phyloP scores from a whole-genome alignment of 495 filamentous ascomycete species.

The Neurospora sp. region DNA sequence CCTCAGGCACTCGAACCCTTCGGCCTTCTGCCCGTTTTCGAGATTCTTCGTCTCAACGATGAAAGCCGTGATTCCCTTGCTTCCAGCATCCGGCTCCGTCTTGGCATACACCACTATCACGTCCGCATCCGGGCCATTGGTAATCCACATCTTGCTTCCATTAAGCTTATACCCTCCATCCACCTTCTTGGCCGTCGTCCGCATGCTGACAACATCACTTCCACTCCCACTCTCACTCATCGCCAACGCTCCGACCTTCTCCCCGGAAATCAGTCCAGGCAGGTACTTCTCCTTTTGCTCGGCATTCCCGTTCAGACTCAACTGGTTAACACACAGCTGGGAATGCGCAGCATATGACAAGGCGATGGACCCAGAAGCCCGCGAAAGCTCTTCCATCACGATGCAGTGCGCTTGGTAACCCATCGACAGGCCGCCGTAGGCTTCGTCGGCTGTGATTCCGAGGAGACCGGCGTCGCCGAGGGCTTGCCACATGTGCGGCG shows the following conservation, averaged over 20 bases:
- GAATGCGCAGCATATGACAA: constrained; percentile 82
- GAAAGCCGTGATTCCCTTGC: constrained; percentile 93
- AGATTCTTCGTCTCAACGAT: constrained; percentile 60
- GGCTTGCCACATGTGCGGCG: constrained; percentile 85
- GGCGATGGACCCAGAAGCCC: constrained; percentile 68
- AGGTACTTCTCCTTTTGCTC: constrained; percentile 74
- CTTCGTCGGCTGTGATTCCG: constrained; percentile 89
- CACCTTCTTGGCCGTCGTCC: constrained; percentile 64
- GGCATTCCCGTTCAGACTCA: constrained; percentile 75
- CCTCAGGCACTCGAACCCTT: constrained; percentile 75
- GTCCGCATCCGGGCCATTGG: constrained; percentile 91
- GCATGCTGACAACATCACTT: constrained; percentile 93
- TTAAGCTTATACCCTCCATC: constrained; percentile 82
- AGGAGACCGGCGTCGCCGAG: constrained; percentile 85
- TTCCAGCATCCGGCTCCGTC: constrained; percentile 67
- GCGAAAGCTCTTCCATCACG: constrained; percentile 80
- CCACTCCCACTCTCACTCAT: constrained; percentile 93
- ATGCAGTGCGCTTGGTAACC: constrained; percentile 97
- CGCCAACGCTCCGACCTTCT: constrained; percentile 78
- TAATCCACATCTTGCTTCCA: constrained; percentile 99
- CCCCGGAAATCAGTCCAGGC: constrained; percentile 71
- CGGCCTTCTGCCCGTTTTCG: constrained; percentile 20
- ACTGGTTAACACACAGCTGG: constrained; percentile 93
- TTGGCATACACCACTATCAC: constrained; percentile 91
- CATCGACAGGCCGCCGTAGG: constrained; percentile 81